Base-by-base conservation (phyloP, 2,329 filamentous ascomycete species). In the Bipolaris zeicola region DNA sequence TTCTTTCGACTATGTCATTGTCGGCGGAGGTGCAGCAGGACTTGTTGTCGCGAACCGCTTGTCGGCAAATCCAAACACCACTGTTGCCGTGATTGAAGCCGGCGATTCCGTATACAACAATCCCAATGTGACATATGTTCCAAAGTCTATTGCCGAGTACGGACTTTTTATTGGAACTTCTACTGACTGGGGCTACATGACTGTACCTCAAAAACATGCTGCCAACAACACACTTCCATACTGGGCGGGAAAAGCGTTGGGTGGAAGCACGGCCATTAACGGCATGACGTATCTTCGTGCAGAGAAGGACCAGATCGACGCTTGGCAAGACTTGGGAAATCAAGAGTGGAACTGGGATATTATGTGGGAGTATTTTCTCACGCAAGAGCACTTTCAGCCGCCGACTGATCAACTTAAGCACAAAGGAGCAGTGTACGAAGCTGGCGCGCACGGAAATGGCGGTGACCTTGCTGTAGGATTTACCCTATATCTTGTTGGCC, bases 241-340 rank as follows among this genome's bases (percentile, higher is more conserved):
- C 43, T 68, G 68, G 50, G 75, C 76, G n/a, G 79, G 78, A 2
- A 80, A 77, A 58, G 78, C 75, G 0, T 61, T 80, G 2, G 77
- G 77, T 41, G 80, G 78, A 5, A 77, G 77, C 3, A 78, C 75
- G 14, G 68, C 71, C 8, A 79, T 81, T 50, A 81, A 81, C 63
- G 78, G 74, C 2, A 74, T 75, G 70, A 74, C 72, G 5, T 76
- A 74, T 58, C 51, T 75, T 8, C 63, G 72, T 6, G 72, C 72
- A 11, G 73, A 75, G 50, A 67, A 64, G 18, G 63, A 54, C 5
- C 72, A 76, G 47, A 68, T 75, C 36, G 69, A 75, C 51, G 64
- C 64, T 2, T 76, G 73, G 72, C 68, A 72, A 59, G 50, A 62
- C 26, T 37, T 76, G 6, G 73, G 71, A 1, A 76, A 75, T 36